Percentiles rank a stretch among this genome's conserved stretches.
Conservation (phyloP, 345 rosid genomes). For the Populus tremula region DNA sequence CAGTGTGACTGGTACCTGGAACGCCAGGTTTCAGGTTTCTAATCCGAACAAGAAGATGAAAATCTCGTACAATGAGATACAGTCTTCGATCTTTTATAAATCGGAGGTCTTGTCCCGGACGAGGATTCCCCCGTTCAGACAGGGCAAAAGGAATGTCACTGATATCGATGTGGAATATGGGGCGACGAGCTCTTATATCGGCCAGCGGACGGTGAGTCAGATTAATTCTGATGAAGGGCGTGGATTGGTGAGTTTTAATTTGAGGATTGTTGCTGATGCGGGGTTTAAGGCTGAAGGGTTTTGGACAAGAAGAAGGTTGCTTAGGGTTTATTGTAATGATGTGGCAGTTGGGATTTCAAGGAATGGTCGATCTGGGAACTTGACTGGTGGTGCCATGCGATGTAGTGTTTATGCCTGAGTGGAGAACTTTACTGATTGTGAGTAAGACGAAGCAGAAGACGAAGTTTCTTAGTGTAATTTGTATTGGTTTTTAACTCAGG, state of each 20-base stretch:
- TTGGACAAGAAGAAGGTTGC: conserved; percentile 43
- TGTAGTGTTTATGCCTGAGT: conserved; percentile 40
- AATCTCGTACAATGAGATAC: conserved; percentile 37
- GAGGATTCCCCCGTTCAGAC: conserved; percentile 54
- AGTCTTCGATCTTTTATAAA: conserved; percentile 21
- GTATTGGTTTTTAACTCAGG: background rate
- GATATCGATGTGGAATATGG: conserved; percentile 35
- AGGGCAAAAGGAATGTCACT: conserved; percentile 44
- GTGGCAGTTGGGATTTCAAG: conserved; percentile 37
- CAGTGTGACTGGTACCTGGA: conserved; percentile 53
- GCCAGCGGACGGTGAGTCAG: conserved; percentile 7
- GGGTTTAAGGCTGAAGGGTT: conserved; percentile 47
- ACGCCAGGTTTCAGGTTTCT: conserved; percentile 39
- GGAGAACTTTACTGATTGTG: background rate
- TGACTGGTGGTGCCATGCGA: conserved; percentile 39
- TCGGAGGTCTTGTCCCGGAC: conserved; percentile 38
- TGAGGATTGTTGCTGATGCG: conserved; percentile 42
- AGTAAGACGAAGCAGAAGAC: too few species aligned
- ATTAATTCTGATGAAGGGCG: conserved; percentile 40
- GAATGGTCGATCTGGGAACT: conserved; percentile 51
- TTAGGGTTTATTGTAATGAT: conserved; percentile 45
- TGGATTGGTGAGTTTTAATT: conserved; percentile 45
- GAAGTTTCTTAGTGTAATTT: background rate
- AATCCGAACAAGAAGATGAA: conserved; percentile 79
- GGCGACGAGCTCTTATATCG: conserved; percentile 44